Evolutionary conservation across 768 basidiomycete genomes (phyloP), one percentile per base, ranked within the genome.

Genomic region (Nidularia pulvinata): DNA sequence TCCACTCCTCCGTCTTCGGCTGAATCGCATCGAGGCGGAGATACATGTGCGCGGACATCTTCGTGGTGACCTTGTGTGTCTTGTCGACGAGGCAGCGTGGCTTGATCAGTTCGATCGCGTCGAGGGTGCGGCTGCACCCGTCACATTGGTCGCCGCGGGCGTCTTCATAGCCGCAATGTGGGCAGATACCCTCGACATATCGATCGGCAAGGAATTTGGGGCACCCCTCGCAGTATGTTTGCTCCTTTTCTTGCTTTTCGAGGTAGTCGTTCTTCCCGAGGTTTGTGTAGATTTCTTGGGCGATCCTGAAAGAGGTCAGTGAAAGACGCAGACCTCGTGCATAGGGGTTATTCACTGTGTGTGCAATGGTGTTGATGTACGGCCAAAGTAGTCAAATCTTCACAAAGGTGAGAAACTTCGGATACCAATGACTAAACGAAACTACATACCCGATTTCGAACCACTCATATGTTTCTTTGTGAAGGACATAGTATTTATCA

Each of bases 121-220:
- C 93, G 44, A 97, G 82, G 2, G 97, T 98, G 51, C 92, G 82
- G 45, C 88, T 86, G 68, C 97, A 99, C 51, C 85, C 78, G 69
- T 99, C 97, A 69, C 97, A 99, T 74, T 99, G 97, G 68, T 99
- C 97, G 6, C 97, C 97, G 35, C 97, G 90, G 34, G 96, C 97
- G 62, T 98, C 97, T 55, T 94, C 89, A 58, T 86, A 94, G 47
- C 81, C 82, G 65, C 97, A 98, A 69, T 97, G 81, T 1, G 97
- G 97, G 66, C 97, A 99, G 34, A 84, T 93, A n/a, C 97, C 97
- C 69, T 98, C 96, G 0, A 98, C 95, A 70, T 90, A 98, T 51
- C 97, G 89, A 72, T 99, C 97, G 16, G 97, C 97, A 35, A 99
- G 73, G 74, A 97, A 99, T 88, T 93, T 92, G 56, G 84, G 76